Percentiles rank a stretch among this genome's conserved stretches.
These are phyloP conservation scores for Eragrostis curvula DNA, from an alignment of 176 grass and related monocot genomes.

Conservation along the genomic window DNA sequence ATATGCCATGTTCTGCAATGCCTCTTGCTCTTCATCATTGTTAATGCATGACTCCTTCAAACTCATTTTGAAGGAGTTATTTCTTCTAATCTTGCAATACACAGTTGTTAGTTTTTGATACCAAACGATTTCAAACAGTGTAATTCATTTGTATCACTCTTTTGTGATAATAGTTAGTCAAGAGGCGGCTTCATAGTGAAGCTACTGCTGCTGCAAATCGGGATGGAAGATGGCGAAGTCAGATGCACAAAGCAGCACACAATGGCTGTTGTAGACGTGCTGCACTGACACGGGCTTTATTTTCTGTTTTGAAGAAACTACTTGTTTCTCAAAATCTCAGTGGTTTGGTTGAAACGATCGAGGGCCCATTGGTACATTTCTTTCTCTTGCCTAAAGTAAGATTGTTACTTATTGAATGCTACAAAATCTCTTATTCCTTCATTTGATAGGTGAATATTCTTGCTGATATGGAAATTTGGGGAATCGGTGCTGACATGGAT, in stretches of 20 bases:
- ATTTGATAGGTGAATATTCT: conserved; percentile 78
- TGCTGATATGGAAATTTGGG: conserved; percentile 95
- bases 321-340: conserved; percentile 73
- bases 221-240: conserved; percentile 96
- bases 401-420: conserved; percentile 28
- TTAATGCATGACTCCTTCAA: conserved; percentile 13
- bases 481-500: conserved; percentile 94
- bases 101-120: conserved; percentile 12
- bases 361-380: conserved; percentile 77
- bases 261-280: conserved; percentile 93
- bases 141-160: neutral
- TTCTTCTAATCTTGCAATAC: conserved; percentile 16
- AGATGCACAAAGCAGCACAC: conserved; percentile 92
- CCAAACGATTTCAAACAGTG: conserved; percentile 11
- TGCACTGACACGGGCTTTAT: conserved; percentile 72
- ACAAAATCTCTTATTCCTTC: neutral
- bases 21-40: neutral
- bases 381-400: conserved; percentile 18
- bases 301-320: conserved; percentile 74
- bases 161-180: conserved; percentile 62
- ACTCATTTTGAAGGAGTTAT: neutral
- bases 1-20: conserved; percentile 1
- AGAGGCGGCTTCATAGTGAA: conserved; percentile 75
- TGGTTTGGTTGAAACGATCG: conserved; percentile 68
- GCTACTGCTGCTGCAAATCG: conserved; percentile 71